A percentile compares a stretch with the other conserved stretches of the same genome.
phyloP scores from a whole-genome alignment of 2,329 filamentous ascomycete genomes.

The Fusarium continuum region DNA sequence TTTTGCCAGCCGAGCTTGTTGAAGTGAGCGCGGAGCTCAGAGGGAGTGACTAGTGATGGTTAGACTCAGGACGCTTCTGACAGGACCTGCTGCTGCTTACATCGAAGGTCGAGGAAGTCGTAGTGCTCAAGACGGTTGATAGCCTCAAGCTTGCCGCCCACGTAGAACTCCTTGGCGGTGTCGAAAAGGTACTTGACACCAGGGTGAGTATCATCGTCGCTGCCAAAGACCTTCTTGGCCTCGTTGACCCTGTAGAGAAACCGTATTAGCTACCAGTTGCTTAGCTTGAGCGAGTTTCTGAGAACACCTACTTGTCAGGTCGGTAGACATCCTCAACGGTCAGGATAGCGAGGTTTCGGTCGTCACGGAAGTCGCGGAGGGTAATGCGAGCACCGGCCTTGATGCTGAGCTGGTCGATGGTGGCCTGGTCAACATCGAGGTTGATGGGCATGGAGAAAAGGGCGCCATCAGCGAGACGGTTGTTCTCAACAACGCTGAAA shows the following conservation, averaged over 20 bases:
- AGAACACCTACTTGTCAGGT: conserved; percentile 84
- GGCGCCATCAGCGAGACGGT: conserved; percentile 85
- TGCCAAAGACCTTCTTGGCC: conserved; percentile 93
- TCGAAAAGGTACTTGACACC: conserved; percentile 90
- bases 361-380: conserved; percentile 94
- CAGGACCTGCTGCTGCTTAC: conserved; percentile 58
- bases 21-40: conserved; percentile 94
- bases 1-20: conserved; percentile 99
- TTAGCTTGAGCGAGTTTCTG: neutral
- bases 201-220: conserved; percentile 87
- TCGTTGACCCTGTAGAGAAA: conserved; percentile 73
- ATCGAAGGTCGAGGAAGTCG: conserved; percentile 96
- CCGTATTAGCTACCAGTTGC: conserved; percentile 30
- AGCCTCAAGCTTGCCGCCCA: conserved; percentile 95
- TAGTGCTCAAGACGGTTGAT: conserved; percentile 97
- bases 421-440: conserved; percentile 81
- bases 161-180: conserved; percentile 85
- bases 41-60: conserved; percentile 75
- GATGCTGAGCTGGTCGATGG: conserved; percentile 77
- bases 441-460: conserved; percentile 98
- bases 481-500: conserved; percentile 82
- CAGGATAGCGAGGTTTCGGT: conserved; percentile 94
- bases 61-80: conserved; percentile 6
- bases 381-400: conserved; percentile 85
- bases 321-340: conserved; percentile 95